Evolutionary conservation across 352 stramenopile species (phyloP), one percentile per base, ranked within the genome.

Genomic region (Phytophthora tentaculata): DNA sequence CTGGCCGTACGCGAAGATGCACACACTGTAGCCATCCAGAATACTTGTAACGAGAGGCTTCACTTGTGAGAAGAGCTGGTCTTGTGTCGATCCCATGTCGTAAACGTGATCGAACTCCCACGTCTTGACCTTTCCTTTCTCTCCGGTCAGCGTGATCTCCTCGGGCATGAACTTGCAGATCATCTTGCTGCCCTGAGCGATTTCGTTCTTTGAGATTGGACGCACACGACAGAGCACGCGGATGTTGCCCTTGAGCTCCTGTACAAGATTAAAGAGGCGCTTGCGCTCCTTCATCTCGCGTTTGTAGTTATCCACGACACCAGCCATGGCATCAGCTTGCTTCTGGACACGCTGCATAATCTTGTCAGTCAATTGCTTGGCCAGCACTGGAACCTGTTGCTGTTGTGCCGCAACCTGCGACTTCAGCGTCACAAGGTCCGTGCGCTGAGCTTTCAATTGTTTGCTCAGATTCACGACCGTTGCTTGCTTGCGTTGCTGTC

Each of bases 231-330:
- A 99, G 48, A 98, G 93, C 13, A 99, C 97, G 55, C 98, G 96
- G 58, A 99, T 99, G 69, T 99, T 99, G 37, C 96, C 96, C 64
- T 98, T 97, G 29, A 99, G 80, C 57, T 97, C 95, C 58, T 99
- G 92, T 37, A 99, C 97, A 26, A 98, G 84, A 57, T 97, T 97
- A 57, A 99, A 97, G 45, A 99, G 74, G 32, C 97, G 89, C 60
- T 96, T 96, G 41, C 88, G 86, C 70, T 95, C 86, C 54, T 94
- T 94, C 58, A 96, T 84, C 61, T 96, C 88, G 29, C 89, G 86
- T 54, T 94, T 91, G 78, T 96, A 96, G 64, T 95, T 96, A 47
- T 96, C 89, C 24, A 96, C 86, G 14, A 96, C 84, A 20, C 85
- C 89, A 13, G 85, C 80, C 83, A 96, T 92, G 10, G 85, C 88